Evolutionary conservation across 176 grass and related monocot species (phyloP), one percentile per base, ranked within the genome.

Genomic region (Alloteropsis semialata): DNA sequence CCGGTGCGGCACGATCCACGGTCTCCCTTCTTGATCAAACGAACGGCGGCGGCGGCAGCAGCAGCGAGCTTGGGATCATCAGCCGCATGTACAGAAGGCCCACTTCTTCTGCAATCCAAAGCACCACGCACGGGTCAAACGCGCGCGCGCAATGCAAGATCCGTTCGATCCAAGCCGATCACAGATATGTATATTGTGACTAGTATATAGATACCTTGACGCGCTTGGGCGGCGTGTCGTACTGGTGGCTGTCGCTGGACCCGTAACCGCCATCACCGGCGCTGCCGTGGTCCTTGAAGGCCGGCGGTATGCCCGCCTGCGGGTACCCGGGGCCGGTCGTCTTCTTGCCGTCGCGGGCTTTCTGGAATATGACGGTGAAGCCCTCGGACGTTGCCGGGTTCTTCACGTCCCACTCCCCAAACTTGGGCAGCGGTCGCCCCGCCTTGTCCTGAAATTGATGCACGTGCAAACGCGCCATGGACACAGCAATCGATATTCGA

Each of bases 331-430:
- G 84, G 48, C 79, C 79, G 79, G 87, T 58, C 21, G 68, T 85
- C 80, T 88, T 94, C 88, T 94, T 94, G 54, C 77, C 79, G 53
- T 94, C 86, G 59, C 82, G 85, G 51, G 92, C 88, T 53, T 81
- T 91, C 70, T 94, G 87, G 78, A 94, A 94, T 43, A 94, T 89
- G 74, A 94, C 89, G 80, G 89, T 94, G 81, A 94, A 94, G 75
- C 86, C 86, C 32, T 91, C 92, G 38, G 88, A 69, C 17, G 89
- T 49, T 15, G 89, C 83, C 24, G 89, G 89, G 24, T 94, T 88
- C 64, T 85, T 88, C 81, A 91, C 92, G 83, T 94, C 92, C 89
- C 89, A 91, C 65, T 91, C 89, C 64, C 92, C 92, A 5, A 94
- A 94, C 46, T 89, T 94, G 61, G 92, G 92, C 71, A 94, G 87